phyloP scores from a whole-genome alignment of 2,329 filamentous ascomycete genomes.

The Neocatenulostroma microsporum region DNA sequence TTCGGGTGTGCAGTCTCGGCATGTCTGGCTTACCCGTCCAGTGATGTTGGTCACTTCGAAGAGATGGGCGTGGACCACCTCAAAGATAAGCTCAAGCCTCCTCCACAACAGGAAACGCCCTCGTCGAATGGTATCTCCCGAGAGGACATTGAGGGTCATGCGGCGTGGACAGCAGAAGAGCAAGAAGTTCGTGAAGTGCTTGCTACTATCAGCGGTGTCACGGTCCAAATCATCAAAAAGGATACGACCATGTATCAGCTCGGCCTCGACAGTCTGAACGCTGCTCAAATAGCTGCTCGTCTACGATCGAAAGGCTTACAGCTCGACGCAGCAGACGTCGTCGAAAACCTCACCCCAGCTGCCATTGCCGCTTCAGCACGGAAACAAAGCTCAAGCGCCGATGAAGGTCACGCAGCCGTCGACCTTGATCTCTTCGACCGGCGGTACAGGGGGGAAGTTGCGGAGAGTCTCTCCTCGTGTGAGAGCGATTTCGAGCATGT shows the following conservation, averaged over 20 bases:
- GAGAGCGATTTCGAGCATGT: conserved; percentile 46
- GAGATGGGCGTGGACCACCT: no score
- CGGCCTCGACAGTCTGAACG: conserved; percentile 87
- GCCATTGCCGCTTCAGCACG: conserved; percentile 21
- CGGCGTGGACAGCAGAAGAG: conserved; percentile 49
- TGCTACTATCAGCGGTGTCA: conserved; percentile 49
- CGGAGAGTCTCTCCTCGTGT: conserved; percentile 26
- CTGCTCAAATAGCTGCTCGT: conserved; percentile 63
- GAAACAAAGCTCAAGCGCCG: conserved; percentile 19
- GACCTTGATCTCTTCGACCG: conserved; percentile 47
- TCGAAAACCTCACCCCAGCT: conserved; percentile 43
- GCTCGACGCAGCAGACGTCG: conserved; percentile 63
- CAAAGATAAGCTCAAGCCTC: no score
- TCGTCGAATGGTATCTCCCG: no score
- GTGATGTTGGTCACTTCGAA: conserved; percentile 16
- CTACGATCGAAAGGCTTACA: conserved; percentile 53
- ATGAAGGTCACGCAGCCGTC: conserved; percentile 27
- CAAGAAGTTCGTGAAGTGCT: conserved; percentile 49
- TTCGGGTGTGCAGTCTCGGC: conserved; percentile 23
- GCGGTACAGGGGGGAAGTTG: conserved; percentile 31
- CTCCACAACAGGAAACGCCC: no score
- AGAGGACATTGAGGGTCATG: no score
- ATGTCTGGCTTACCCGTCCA: conserved; percentile 24
- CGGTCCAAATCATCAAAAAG: conserved; percentile 45
- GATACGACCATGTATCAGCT: conserved; percentile 73